Conservation (phyloP, 805 yeast genomes). For the Kodamaea restingae region DNA sequence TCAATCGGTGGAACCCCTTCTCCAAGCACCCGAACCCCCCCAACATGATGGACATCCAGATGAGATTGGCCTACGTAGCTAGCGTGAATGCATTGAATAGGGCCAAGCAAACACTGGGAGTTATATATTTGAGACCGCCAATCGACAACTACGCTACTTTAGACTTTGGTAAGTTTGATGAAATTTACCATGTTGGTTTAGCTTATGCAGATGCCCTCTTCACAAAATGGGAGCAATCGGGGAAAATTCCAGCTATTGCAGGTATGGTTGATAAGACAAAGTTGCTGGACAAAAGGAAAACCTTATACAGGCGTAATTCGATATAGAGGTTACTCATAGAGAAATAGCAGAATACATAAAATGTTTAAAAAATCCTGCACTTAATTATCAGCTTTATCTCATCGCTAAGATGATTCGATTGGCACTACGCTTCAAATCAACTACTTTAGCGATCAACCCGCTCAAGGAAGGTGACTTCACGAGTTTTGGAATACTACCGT, state of each 20-base stretch:
- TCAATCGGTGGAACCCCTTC: conserved; percentile 87
- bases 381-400: neutral
- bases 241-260: conserved; percentile 59
- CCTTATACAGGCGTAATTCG: neutral
- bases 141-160: conserved; percentile 87
- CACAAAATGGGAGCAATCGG: conserved; percentile 46
- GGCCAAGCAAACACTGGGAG: conserved; percentile 82
- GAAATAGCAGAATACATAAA: neutral
- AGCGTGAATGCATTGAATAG: conserved; percentile 88
- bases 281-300: conserved; percentile 5
- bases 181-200: conserved; percentile 77
- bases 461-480: conserved; percentile 16
- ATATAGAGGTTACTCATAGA: neutral
- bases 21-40: conserved; percentile 86
- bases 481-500: conserved; percentile 20
- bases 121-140: conserved; percentile 88
- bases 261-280: conserved; percentile 35
- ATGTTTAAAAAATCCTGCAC: no score
- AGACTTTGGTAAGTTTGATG: conserved; percentile 89
- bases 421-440: neutral
- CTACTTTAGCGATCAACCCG: neutral
- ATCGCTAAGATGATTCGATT: neutral
- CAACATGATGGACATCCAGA: conserved; percentile 90
- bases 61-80: conserved; percentile 89
- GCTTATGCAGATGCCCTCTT: conserved; percentile 63